A percentile compares a stretch with the other conserved stretches of the same genome.
These are phyloP conservation scores for Talaromyces albobiverticillius DNA, from an alignment of 2,329 filamentous ascomycete genomes.

Conservation along the genomic window DNA sequence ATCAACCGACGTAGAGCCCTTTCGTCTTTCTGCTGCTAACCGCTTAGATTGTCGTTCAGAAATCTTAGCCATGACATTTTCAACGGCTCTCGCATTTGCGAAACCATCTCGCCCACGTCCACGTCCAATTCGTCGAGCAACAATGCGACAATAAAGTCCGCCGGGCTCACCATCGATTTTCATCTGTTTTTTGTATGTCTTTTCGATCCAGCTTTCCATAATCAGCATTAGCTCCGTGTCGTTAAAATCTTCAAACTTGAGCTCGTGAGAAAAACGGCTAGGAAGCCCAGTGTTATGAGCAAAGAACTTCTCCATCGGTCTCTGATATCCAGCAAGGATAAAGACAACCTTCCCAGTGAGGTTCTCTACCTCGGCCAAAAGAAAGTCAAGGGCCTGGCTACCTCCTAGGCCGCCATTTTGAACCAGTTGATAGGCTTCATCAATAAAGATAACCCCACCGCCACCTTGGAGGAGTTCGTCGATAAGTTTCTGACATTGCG, in stretches of 20 bases:
- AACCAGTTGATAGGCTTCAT: constrained; percentile 73
- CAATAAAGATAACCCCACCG: constrained; percentile 72
- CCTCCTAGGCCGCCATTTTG: constrained; percentile 59
- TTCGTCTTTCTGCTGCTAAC: constrained; percentile 48
- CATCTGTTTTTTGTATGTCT: constrained; percentile 57
- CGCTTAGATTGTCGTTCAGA: constrained; percentile 58
- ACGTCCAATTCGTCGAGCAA: constrained; percentile 58
- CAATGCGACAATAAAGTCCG: constrained; percentile 65
- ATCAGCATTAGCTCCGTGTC: constrained; percentile 65
- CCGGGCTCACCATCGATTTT: constrained; percentile 55
- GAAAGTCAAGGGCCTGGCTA: constrained; percentile 63
- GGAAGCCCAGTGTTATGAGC: constrained; percentile 68
- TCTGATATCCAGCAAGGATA: constrained; percentile 69
- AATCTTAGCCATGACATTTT: constrained; percentile 60
- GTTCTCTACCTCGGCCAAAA: constrained; percentile 72
- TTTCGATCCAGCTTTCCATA: constrained; percentile 53
- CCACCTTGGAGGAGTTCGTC: constrained; percentile 55
- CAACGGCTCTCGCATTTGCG: constrained; percentile 67
- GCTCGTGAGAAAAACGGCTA: constrained; percentile 64
- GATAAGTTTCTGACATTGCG: constrained; percentile 56
- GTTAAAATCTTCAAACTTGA: constrained; percentile 68
- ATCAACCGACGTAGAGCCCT: constrained; percentile 42
- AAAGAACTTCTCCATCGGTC: constrained; percentile 75
- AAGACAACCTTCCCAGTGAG: constrained; percentile 67
- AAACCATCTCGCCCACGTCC: constrained; percentile 65